Conservation (phyloP, 805 yeast species). For the Cyberlindnera bimundalis region DNA sequence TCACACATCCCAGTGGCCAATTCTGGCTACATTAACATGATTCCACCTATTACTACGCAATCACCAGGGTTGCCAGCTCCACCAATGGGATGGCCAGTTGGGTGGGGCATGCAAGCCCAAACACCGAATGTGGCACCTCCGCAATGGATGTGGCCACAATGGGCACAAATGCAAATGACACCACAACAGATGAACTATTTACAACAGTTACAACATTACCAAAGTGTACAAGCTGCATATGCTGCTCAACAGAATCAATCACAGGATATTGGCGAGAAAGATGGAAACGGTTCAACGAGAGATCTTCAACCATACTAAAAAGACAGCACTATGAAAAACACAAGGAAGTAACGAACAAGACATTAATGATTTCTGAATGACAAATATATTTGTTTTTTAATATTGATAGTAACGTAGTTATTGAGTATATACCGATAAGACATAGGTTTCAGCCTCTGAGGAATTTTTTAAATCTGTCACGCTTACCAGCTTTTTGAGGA, state of each 20-base stretch:
- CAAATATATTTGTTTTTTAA: no score
- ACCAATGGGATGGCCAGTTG: no score
- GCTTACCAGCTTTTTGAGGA: conserved; percentile 41
- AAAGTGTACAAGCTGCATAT: not conserved
- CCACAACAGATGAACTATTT: not conserved
- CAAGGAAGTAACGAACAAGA: no score
- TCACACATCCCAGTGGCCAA: no score
- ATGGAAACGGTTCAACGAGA: not conserved
- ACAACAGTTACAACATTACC: conserved; percentile 2
- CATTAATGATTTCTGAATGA: no score
- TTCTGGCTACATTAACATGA: no score
- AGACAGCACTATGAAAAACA: no score
- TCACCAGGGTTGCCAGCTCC: no score
- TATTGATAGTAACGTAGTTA: no score
- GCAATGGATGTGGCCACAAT: conserved; percentile 1
- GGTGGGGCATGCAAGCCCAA: not conserved
- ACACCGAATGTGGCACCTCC: not conserved
- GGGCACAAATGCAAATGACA: not conserved
- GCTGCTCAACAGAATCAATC: not conserved
- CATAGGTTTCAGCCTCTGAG: conserved; percentile 29
- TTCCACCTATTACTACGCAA: no score
- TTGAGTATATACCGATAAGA: not conserved
- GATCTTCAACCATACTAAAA: conserved; percentile 2
- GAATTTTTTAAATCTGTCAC: conserved; percentile 44
- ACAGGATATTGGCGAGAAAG: not conserved